A percentile compares a stretch with the other conserved stretches of the same genome.
Evolutionary conservation across 2,329 filamentous ascomycete genomes (phyloP).

Genomic region (Trichoderma lentiforme): DNA sequence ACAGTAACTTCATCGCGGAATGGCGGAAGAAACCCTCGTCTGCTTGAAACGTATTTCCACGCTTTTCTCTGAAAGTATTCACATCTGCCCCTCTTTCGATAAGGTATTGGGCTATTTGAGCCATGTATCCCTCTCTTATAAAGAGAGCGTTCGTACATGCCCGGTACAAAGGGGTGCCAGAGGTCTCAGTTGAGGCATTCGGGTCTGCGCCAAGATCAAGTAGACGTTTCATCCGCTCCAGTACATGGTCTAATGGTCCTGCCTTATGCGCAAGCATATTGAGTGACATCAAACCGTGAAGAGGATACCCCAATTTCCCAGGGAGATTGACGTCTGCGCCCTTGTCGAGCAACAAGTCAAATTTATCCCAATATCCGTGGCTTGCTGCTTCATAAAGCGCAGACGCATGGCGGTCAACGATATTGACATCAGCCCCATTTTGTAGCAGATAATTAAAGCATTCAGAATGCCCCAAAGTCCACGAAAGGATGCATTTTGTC

Average conservation of each 20-base stretch:
- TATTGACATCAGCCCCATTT: background rate
- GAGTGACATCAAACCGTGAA: background rate
- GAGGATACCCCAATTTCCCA: background rate
- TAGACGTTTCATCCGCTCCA: background rate
- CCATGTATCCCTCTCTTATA: accelerated
- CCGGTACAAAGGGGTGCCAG: background rate
- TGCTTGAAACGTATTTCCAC: background rate
- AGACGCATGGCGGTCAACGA: background rate
- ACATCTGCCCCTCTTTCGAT: background rate
- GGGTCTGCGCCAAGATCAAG: background rate
- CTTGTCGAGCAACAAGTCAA: background rate
- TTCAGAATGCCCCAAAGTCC: accelerated
- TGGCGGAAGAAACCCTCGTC: background rate
- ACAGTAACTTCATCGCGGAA: background rate
- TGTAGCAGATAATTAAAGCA: background rate
- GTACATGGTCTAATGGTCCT: background rate
- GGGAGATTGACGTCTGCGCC: background rate
- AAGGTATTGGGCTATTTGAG: background rate
- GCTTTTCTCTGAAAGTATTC: background rate
- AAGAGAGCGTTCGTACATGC: background rate
- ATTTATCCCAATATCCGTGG: background rate
- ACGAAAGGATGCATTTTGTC: background rate
- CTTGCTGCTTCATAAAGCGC: background rate
- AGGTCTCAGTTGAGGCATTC: background rate
- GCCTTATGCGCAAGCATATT: accelerated